phyloP scores from a whole-genome alignment of 1,284 basidiomycete species.

The Cutaneotrichosporon sp. region DNA sequence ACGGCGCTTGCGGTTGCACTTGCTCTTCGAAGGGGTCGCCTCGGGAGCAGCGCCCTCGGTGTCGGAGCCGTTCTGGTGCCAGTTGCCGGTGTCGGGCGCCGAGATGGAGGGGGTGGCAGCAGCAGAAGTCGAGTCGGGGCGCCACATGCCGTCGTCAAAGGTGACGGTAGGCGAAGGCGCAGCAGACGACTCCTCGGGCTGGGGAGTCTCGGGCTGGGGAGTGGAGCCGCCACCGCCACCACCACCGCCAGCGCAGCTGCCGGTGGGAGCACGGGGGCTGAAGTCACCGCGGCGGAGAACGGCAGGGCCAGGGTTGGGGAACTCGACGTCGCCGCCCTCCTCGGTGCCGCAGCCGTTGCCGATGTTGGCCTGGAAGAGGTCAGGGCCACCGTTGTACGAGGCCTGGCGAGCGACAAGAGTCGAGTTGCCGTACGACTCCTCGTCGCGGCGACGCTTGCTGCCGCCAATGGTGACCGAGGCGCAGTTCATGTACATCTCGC shows the following conservation, averaged over 20 bases:
- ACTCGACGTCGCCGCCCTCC: conserved; percentile 23
- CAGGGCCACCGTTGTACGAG: conserved; percentile 32
- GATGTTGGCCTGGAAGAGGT: conserved; percentile 54
- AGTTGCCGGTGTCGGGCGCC: background rate
- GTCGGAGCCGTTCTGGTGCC: background rate
- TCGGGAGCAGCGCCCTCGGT: background rate
- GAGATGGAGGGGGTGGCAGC: background rate
- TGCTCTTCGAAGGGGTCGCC: background rate
- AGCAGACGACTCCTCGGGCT: background rate
- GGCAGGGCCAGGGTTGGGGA: conserved; percentile 26
- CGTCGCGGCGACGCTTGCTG: conserved; percentile 26
- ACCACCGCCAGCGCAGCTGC: conserved; percentile 2
- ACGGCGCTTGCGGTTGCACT: conserved; percentile 1
- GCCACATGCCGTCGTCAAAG: background rate
- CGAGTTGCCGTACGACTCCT: conserved; percentile 15
- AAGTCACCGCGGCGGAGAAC: conserved; percentile 7
- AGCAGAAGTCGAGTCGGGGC: background rate
- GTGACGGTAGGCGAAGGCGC: conserved; percentile 5
- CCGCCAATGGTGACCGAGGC: conserved; percentile 50
- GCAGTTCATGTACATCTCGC: conserved; percentile 55
- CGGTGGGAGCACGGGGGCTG: conserved; percentile 8
- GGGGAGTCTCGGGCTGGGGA: background rate
- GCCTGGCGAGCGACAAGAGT: conserved; percentile 2
- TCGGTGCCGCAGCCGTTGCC: conserved; percentile 46
- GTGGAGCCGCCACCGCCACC: conserved; percentile 2